Base-by-base conservation (phyloP, 805 yeast genomes). In the Phaffomyces antillensis region DNA sequence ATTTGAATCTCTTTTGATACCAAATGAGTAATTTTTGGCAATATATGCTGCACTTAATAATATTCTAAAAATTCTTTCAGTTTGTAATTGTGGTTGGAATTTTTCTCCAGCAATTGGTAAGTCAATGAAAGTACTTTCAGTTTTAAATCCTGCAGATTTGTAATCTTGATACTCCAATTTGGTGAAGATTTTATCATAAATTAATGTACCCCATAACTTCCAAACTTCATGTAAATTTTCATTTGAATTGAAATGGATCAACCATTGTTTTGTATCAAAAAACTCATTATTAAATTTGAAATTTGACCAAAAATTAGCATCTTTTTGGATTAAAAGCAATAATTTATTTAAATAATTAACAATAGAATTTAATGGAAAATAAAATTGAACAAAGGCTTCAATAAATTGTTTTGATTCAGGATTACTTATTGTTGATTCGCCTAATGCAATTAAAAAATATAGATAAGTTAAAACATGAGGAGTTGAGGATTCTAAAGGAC, bases 161-260 rank as follows among this genome's bases (percentile, higher is more conserved):
- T 69, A 64, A 39, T 68, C 73, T 36, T 64, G 64, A 51, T 73
- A 75, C 51, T 79, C 85, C 5, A 66, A 68, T 55, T 83, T 84
- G 37, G 70, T 59, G 15, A 67, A 56, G 35, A 85, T 67, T 24
- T 67, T 65, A 61, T 85, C 90, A 63, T 77, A 86, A 91, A 93
- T 85, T 36, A 86, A 59, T 0, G 88, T 76, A 2, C 95, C 95
- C 88, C 91, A 84, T 55, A 89, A 80, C 58, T 81, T 81, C 90
- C 90, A 85, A 18, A 81, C 83, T 62, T 86, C 95, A 37, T 85
- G 79, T 41, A 85, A 65, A 37, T 69, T 75, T 58, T 84, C 91
- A 58, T 76, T 72, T 40, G 75, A 68, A 50, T 77, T 72, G 53
- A 78, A 80, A 51, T 73, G 60, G 5, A 70, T 66, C n/a, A 83